Evolutionary conservation across 176 grass and related monocot genomes (phyloP).

Genomic region (Cocos nucifera): DNA sequence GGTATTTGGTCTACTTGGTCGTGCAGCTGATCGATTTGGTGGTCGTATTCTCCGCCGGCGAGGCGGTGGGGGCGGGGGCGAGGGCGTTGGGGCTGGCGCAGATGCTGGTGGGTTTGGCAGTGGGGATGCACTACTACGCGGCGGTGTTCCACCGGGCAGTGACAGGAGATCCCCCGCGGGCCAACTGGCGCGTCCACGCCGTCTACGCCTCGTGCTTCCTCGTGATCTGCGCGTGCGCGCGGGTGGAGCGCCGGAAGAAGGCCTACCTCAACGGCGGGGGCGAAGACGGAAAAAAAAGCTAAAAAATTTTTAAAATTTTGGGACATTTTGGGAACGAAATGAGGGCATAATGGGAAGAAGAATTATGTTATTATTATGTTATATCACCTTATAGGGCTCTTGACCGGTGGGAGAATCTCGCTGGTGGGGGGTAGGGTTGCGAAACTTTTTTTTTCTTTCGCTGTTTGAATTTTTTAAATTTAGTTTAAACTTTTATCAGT

Average conservation of each 20-base stretch:
- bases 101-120: conserved; percentile 83
- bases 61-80: conserved; percentile 14
- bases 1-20: conserved; percentile 69
- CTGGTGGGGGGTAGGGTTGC: too few relatives aligned
- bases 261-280: conserved; percentile 44
- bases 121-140: conserved; percentile 90
- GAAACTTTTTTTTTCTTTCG: too few relatives aligned
- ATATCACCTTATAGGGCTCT: too few relatives aligned
- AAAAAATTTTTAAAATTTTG: not conserved
- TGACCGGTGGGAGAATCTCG: too few relatives aligned
- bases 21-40: conserved; percentile 85
- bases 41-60: conserved; percentile 44
- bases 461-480: too few relatives aligned
- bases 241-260: conserved; percentile 84
- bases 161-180: conserved; percentile 56
- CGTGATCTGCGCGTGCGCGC: conserved; percentile 65
- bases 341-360: not conserved
- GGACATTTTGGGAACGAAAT: not conserved
- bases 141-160: conserved; percentile 93
- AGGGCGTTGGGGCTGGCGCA: conserved; percentile 66
- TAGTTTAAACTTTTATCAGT: too few relatives aligned
- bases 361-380: too few relatives aligned
- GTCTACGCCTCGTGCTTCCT: conserved; percentile 84
- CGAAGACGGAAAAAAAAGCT: conserved; percentile 93
- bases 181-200: conserved; percentile 83